Evolutionary conservation across 352 stramenopile species (phyloP).

Genomic region (Phytophthora podocarpi): DNA sequence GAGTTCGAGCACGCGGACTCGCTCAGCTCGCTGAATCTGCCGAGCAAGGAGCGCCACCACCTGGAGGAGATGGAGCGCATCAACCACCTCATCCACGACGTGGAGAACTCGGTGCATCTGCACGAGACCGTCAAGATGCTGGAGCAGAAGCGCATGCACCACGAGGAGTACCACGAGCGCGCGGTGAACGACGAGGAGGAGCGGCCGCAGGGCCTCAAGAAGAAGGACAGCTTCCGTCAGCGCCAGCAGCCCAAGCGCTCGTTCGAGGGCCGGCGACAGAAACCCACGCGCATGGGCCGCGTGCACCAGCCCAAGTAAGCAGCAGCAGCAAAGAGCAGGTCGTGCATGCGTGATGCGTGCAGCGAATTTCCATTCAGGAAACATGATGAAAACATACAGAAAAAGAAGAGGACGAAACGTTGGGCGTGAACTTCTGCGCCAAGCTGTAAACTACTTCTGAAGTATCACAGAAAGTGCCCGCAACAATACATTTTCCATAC

Average conservation of each 20-base stretch:
- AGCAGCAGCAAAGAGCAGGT: background rate
- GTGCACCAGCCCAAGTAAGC: slow-evolving; percentile 73
- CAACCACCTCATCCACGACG: slow-evolving; percentile 72
- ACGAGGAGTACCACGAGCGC: slow-evolving; percentile 69
- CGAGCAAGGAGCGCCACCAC: slow-evolving; percentile 57
- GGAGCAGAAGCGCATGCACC: slow-evolving; percentile 63
- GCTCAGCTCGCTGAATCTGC: slow-evolving; percentile 44
- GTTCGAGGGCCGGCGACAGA: slow-evolving; percentile 48
- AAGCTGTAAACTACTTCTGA: slow-evolving; percentile 29
- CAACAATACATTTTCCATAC: slow-evolving; percentile 21
- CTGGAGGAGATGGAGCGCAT: slow-evolving; percentile 79
- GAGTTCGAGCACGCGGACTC: slow-evolving; percentile 67
- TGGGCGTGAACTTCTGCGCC: slow-evolving; percentile 23
- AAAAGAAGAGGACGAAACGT: slow-evolving; percentile 9
- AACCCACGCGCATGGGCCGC: slow-evolving; percentile 62
- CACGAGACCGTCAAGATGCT: slow-evolving; percentile 62
- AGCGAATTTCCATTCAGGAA: background rate
- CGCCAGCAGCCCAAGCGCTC: slow-evolving; percentile 50
- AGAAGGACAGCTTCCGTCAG: slow-evolving; percentile 51
- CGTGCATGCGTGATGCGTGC: background rate
- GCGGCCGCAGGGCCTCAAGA: slow-evolving; percentile 45
- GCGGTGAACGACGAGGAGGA: slow-evolving; percentile 57
- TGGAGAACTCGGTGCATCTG: slow-evolving; percentile 72
- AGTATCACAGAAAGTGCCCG: slow-evolving; percentile 30
- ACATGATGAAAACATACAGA: slow-evolving; percentile 14